phyloP scores from a whole-genome alignment of 1,284 basidiomycete genomes.

The Irpex sp. region DNA sequence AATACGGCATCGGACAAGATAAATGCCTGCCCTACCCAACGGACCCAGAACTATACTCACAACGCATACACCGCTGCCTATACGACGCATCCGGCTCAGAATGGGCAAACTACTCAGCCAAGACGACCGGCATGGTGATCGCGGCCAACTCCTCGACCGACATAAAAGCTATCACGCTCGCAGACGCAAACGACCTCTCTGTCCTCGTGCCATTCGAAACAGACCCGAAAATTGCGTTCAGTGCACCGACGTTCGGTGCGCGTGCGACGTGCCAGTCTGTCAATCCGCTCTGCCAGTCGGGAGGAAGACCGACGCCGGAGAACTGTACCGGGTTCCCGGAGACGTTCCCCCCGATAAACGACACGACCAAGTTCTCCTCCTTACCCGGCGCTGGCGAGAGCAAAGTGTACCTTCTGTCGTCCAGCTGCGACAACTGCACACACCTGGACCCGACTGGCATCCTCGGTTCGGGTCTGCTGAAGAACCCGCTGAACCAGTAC shows the following conservation, averaged over 20 bases:
- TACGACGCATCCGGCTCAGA: not conserved
- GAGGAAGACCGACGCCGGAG: too few species aligned
- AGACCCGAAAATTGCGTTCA: not conserved
- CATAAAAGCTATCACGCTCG: not conserved
- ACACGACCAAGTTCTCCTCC: not conserved
- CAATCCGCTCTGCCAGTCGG: not conserved
- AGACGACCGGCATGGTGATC: not conserved
- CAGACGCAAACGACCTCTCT: not conserved
- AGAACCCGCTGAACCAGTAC: not conserved
- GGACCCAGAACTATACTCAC: not conserved
- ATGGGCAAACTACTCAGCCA: not conserved
- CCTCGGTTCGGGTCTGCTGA: not conserved
- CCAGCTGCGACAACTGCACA: not conserved
- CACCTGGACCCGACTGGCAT: not conserved
- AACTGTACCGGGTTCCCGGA: not conserved
- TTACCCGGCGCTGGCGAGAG: not conserved
- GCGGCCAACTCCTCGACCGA: not conserved
- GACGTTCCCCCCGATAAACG: not conserved
- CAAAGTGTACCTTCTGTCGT: not conserved
- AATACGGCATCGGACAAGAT: not conserved
- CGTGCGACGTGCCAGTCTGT: not conserved
- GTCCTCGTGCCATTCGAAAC: not conserved
- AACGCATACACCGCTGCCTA: not conserved
- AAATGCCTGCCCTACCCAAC: not conserved
- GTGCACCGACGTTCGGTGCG: not conserved